Percentiles rank a stretch among this genome's conserved stretches.
Evolutionary conservation across 768 basidiomycete genomes (phyloP).

Genomic region (Postia placenta): DNA sequence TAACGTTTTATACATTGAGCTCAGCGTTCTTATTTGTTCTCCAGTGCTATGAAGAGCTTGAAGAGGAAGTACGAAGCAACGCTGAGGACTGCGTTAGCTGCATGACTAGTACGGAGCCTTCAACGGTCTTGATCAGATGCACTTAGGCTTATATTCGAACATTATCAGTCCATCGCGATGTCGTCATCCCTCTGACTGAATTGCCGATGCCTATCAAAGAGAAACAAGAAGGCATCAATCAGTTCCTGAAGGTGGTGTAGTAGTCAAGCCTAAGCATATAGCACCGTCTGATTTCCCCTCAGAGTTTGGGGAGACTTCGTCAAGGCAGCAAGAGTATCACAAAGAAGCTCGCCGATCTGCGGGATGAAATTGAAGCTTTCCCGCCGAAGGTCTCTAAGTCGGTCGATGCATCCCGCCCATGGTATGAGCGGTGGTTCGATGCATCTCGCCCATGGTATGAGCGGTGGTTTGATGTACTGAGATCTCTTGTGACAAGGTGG

Average conservation of each 20-base stretch:
- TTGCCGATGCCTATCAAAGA: neutral
- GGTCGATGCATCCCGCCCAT: no score
- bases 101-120: neutral
- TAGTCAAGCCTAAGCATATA: neutral
- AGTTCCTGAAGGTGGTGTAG: neutral
- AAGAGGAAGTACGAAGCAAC: neutral
- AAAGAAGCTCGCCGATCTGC: neutral
- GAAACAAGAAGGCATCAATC: neutral
- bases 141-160: no score
- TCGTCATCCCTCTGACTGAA: neutral
- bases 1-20: no score
- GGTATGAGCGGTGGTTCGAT: no score
- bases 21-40: no score
- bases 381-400: neutral
- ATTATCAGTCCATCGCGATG: neutral
- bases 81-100: neutral
- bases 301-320: no score
- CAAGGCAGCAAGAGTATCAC: neutral
- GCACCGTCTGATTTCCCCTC: no score
- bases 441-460: no score
- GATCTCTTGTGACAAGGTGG: no score
- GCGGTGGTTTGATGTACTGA: no score
- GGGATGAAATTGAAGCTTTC: slow-evolving; percentile 1
- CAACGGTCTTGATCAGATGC: no score
- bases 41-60: no score